phyloP scores from a whole-genome alignment of 495 filamentous ascomycete genomes.

The Oleoguttula mirabilis region DNA sequence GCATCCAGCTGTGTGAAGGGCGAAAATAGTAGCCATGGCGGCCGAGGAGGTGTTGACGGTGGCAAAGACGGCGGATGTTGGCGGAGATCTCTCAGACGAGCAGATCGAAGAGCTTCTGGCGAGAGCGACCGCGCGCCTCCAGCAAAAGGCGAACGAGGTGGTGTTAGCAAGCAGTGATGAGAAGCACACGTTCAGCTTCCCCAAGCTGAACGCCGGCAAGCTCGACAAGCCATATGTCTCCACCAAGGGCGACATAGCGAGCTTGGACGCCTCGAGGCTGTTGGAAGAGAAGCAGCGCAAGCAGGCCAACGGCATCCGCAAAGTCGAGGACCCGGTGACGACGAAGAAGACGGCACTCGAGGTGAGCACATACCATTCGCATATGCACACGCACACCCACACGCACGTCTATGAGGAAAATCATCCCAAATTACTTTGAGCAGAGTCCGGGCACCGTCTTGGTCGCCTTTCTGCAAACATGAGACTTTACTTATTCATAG shows the following conservation, averaged over 20 bases:
- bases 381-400: slow-evolving; percentile 6
- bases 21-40: too few species aligned
- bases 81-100: slow-evolving; percentile 46
- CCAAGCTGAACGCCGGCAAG: slow-evolving; percentile 33
- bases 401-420: slow-evolving; percentile 62
- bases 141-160: slow-evolving; percentile 14
- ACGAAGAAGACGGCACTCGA: slow-evolving; percentile 24
- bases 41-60: too few species aligned
- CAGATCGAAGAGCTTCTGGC: slow-evolving; percentile 51
- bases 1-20: too few species aligned
- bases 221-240: slow-evolving; percentile 38
- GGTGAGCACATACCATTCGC: too few species aligned
- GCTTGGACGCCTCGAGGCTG: slow-evolving; percentile 37
- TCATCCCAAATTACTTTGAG: slow-evolving; percentile 50
- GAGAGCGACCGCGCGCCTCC: slow-evolving; percentile 51
- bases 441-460: slow-evolving; percentile 61
- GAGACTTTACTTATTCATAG: slow-evolving; percentile 79
- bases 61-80: too few species aligned
- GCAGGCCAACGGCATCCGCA: slow-evolving; percentile 33
- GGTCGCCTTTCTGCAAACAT: slow-evolving; percentile 55
- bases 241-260: slow-evolving; percentile 34
- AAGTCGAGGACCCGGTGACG: slow-evolving; percentile 34
- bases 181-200: slow-evolving; percentile 24
- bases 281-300: slow-evolving; percentile 33
- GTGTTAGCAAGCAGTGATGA: not conserved